phyloP scores from a whole-genome alignment of 2,329 filamentous ascomycete species.

The Colletotrichum godetiae region DNA sequence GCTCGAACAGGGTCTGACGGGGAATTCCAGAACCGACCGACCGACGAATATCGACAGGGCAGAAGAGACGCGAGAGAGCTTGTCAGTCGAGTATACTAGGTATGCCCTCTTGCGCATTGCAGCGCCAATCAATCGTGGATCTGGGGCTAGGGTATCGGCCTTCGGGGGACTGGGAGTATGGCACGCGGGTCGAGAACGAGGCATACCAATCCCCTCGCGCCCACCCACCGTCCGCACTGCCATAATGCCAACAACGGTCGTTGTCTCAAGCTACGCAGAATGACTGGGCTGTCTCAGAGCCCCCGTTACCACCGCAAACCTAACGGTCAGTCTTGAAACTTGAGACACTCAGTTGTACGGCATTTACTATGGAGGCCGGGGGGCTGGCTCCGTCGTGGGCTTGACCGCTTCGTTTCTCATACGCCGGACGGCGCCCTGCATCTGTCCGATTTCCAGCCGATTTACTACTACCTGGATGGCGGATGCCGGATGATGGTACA shows the following conservation, averaged over 20 bases:
- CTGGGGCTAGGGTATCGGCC: slow-evolving; percentile 15
- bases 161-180: slow-evolving; percentile 18
- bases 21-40: slow-evolving; percentile 32
- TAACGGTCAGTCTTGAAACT: slow-evolving; percentile 19
- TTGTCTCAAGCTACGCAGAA: slow-evolving; percentile 30
- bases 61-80: slow-evolving; percentile 15
- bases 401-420: slow-evolving; percentile 21
- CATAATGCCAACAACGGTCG: slow-evolving; percentile 12
- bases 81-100: slow-evolving; percentile 20
- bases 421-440: slow-evolving; percentile 5
- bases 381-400: slow-evolving; percentile 13
- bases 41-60: slow-evolving; percentile 35
- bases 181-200: slow-evolving; percentile 16
- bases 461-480: neutral
- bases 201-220: neutral
- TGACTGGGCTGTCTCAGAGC: slow-evolving; percentile 27
- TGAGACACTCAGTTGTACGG: slow-evolving; percentile 25
- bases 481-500: slow-evolving; percentile 17
- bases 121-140: slow-evolving; percentile 24
- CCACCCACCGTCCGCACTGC: neutral
- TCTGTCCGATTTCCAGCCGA: slow-evolving; percentile 5
- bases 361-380: slow-evolving; percentile 22
- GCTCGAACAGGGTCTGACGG: slow-evolving; percentile 25
- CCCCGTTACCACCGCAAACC: slow-evolving; percentile 11
- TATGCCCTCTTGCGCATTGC: slow-evolving; percentile 15